Evolutionary conservation across 257 asterid genomes (phyloP), one percentile per base, ranked within the genome.

Genomic region (Solanum sejunctum): DNA sequence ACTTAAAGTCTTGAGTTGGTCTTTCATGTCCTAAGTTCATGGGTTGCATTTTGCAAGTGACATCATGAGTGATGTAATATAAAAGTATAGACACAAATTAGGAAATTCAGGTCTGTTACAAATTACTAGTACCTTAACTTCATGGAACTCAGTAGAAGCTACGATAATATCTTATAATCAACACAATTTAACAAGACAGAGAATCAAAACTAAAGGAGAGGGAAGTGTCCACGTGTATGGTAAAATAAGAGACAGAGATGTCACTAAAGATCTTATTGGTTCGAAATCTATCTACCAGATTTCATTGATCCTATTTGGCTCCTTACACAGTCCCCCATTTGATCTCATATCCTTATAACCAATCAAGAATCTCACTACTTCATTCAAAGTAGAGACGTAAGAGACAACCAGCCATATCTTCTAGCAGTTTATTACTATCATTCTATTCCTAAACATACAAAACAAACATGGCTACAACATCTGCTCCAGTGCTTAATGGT

Each of bases 401-500:
- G 51, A 21, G 57, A 79, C 77, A 39, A 10, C 67, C 21, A 56
- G 41, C 69, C 43, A 41, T n/a, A 82, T 16, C 80, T 47, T 63
- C 47, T 63, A 75, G 20, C 28, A 47, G 28, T 77, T 66, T 81
- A 60, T 12, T 56, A 16, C 67, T 58, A 45, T 41, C 63, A 82
- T 7, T 61, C 72, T 80, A 28, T 80, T 67, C 18, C n/a, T 36
- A 3, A 23, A 28, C 57, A 58, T 69, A 28, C 10, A 56, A 12
- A 56, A 11, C 23, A 26, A 23, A 32, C 16, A 97, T 97, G 99
- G 97, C 98, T 82, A 91, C 98, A 21, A 93, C 98, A 64, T 97
- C 99, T 70, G 96, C 98, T 86, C 96, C 99, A 45, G 85, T 95
- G 87, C 86, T 93, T 0, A 95, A 91, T 83, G 99, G 98, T 55